These are phyloP conservation scores for Micromonas pusilla DNA, from an alignment of 139 green algal species.

Conservation along the genomic window DNA sequence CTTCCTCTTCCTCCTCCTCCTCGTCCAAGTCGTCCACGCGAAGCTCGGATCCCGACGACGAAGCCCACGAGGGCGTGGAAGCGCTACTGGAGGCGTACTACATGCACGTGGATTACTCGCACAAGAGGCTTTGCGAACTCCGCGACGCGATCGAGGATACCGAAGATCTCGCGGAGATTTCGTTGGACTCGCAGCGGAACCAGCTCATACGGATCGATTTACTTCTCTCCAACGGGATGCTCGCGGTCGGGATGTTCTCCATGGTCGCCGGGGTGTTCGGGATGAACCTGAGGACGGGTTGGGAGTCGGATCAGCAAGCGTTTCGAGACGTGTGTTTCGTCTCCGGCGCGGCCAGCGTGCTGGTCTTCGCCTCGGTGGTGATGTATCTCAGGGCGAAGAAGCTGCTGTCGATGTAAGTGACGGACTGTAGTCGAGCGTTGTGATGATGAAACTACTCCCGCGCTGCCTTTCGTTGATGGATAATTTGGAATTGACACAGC, in stretches of 20 bases:
- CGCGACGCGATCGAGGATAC: not conserved
- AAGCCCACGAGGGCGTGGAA: conserved; percentile 1
- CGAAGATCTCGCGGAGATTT: conserved; percentile 1
- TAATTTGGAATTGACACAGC: no score
- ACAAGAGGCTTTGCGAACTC: not conserved
- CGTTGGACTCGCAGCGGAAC: not conserved
- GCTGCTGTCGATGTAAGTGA: not conserved
- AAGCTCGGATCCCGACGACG: no score
- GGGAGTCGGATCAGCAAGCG: not conserved
- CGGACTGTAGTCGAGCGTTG: no score
- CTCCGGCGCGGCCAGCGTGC: not conserved
- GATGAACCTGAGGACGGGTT: not conserved
- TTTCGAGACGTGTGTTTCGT: not conserved
- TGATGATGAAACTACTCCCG: no score
- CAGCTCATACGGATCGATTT: conserved; percentile 8
- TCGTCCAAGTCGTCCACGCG: no score
- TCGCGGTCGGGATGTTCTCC: not conserved
- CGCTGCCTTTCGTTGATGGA: no score
- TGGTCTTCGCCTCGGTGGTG: not conserved
- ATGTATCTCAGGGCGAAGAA: not conserved
- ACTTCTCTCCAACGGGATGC: not conserved
- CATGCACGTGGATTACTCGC: not conserved
- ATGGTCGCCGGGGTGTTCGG: not conserved
- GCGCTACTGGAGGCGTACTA: conserved; percentile 16
- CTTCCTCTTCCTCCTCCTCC: no score